Evolutionary conservation across 306 rosid species (phyloP), one percentile per base, ranked within the genome.

Genomic region (Cucumis hystrix): DNA sequence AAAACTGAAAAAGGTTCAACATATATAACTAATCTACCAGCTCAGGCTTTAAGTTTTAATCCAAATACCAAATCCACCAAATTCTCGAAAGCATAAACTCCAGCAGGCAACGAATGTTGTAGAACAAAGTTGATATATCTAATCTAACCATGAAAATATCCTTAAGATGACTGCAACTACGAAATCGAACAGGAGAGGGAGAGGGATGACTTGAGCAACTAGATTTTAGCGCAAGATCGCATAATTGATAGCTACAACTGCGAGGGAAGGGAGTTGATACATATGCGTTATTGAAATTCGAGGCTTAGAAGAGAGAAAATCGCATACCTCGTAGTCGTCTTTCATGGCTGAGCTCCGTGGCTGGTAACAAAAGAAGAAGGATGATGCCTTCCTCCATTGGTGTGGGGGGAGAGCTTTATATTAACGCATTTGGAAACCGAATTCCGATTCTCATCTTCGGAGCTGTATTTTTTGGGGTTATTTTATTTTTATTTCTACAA

Each of bases 281-380:
- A 21, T 12, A 70, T 47, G 75, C n/a, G 75, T 6, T 13, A 35
- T 21, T 12, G 2, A 66, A 41, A 40, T n/a, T 41, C 6, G 10
- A 41, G 55, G 54, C 39, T 45, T 23, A 45, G 6, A 14, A 25
- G 15, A 35, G 56, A 45, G 58, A 47, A 47, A 70, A 23, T 70
- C 14, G 58, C 40, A 55, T 41, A 91, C 97, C 97, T 88, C 92
- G 82, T 80, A 82, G 76, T 86, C 93, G 23, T 86, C 89, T 69
- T 86, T 86, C 93, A 88, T 90, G 83, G 81, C 63, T 54, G 66
- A 16, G 59, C 23, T 18, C 65, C 74, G 58, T 51, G 40, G 12
- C n/a, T 4, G 12, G 21, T 1, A 74, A 25, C 35, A 20, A 72
- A 37, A 11, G 80, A 17, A 1, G 60, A 17, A 1, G 60, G 30